These are phyloP conservation scores for Coniella lustricola DNA, from an alignment of 2,329 filamentous ascomycete genomes.

Conservation along the genomic window DNA sequence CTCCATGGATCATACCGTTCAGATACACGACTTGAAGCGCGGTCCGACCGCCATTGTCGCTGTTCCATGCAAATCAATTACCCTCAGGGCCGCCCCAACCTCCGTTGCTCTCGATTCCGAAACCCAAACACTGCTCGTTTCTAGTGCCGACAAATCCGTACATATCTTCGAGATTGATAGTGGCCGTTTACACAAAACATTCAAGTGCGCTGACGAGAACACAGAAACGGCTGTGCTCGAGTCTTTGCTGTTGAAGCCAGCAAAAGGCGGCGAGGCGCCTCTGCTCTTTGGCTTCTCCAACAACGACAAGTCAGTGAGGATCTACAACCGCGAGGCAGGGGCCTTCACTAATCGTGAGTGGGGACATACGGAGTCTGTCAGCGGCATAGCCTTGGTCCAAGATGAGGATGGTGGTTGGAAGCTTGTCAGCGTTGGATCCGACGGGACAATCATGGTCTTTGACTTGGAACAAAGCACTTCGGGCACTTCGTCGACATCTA, in stretches of 20 bases:
- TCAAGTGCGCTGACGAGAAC: conserved; percentile 77
- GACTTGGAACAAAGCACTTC: conserved; percentile 43
- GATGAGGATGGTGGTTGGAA: conserved; percentile 47
- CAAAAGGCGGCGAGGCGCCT: conserved; percentile 47
- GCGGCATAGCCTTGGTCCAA: conserved; percentile 68
- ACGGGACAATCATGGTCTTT: conserved; percentile 82
- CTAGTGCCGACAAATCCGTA: conserved; percentile 53
- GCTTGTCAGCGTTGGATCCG: conserved; percentile 68
- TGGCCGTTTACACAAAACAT: conserved; percentile 63
- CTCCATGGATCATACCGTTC: conserved; percentile 79
- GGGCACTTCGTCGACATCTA: conserved; percentile 43
- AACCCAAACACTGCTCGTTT: conserved; percentile 50
- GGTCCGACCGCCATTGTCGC: conserved; percentile 65
- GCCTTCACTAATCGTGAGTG: conserved; percentile 79
- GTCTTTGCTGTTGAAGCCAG: conserved; percentile 58
- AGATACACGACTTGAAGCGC: conserved; percentile 69
- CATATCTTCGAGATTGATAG: conserved; percentile 57
- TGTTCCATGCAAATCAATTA: conserved; percentile 67
- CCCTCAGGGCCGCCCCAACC: conserved; percentile 77
- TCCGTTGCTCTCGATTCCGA: conserved; percentile 70
- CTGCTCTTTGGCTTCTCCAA: conserved; percentile 84
- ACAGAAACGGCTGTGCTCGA: conserved; percentile 78
- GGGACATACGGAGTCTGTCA: conserved; percentile 92
- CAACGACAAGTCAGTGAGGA: conserved; percentile 87
- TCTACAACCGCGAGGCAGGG: conserved; percentile 77